Base-by-base conservation (phyloP, 2,329 filamentous ascomycete species). In the Chaetomium globosum region DNA sequence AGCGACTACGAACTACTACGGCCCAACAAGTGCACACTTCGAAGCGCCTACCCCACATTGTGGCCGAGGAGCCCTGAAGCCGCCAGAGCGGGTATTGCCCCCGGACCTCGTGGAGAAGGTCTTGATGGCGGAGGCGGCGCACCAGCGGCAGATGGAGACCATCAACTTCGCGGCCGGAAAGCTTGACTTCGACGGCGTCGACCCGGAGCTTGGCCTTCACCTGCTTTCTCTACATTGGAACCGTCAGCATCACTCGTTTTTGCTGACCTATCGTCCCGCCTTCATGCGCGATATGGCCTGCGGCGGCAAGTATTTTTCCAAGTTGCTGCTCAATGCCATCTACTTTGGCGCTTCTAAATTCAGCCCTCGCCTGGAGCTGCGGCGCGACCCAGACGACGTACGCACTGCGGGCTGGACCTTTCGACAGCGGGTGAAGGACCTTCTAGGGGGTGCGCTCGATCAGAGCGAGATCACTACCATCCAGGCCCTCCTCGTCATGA, bases 201-300 rank as follows among this genome's bases (percentile, higher is more conserved):
- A 51, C 3, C 48, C 48, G 10, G 48, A 51, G 48, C 48, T 51
- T 9, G 48, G 48, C 7, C n/a, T 8, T 1, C 48, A 51, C 48
- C 23, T 51, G 19, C 48, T 51, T 19, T 51, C 48, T 8, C 48
- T 51, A 3, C 48, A 51, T 16, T 51, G 48, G 48, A 51, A 51
- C 48, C 48, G 48, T 3, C 48, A 51, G 48, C 48, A 51, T 13
- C 48, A 51, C 48, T 51, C 48, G 19, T 51, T 51, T 19, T 19
- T 51, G 5, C 19, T 51, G 0, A 51, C 48, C 48, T 51, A 51
- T 13, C 7, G 48, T n/a, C 48, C 48, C 6, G 48, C 48, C 16
- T 51, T 51, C 48, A 51, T 51, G 48, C 19, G 48, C 19, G 48
- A 51, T 13, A 51, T 51, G 48, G 48, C 48, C n/a, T 51, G 48